Evolutionary conservation across 1,284 basidiomycete species (phyloP).

Genomic region (Vanrija sp.): DNA sequence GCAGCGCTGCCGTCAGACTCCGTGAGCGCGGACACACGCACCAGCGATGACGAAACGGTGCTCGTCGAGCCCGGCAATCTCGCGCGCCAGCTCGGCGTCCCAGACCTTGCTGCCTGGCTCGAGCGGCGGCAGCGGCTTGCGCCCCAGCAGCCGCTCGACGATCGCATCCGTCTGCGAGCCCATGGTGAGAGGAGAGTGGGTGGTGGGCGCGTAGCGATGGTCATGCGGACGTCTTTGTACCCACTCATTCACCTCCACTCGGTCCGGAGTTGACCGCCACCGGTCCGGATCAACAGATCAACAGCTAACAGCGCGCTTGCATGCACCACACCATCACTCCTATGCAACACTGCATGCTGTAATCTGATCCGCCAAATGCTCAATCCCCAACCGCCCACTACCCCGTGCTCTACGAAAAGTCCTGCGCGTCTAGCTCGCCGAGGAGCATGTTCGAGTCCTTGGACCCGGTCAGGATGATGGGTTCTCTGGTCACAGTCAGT

Average conservation of each 20-base stretch:
- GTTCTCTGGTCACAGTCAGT: constrained; percentile 58
- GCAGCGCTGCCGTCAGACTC: constrained; percentile 25
- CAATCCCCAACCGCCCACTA: background rate
- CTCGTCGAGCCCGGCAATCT: constrained; percentile 29
- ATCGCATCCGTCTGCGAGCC: constrained; percentile 21
- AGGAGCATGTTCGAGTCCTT: constrained; percentile 85
- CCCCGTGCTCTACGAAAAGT: constrained; percentile 30
- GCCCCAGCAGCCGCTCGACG: constrained; percentile 26
- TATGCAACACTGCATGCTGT: no score
- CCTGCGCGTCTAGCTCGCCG: constrained; percentile 70
- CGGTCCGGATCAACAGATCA: no score
- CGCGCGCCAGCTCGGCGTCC: constrained; percentile 22
- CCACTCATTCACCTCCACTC: no score
- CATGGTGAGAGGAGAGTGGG: background rate
- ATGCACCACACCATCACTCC: no score
- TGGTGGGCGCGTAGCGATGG: background rate
- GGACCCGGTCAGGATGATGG: constrained; percentile 81
- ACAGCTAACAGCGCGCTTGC: no score
- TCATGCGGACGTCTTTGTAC: no score
- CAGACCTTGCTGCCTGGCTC: constrained; percentile 35
- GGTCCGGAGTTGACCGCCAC: no score
- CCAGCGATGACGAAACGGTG: constrained; percentile 37
- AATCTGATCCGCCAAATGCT: no score
- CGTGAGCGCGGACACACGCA: constrained; percentile 10
- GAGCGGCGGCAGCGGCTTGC: constrained; percentile 28